Base-by-base conservation (phyloP, 805 yeast species). In the Teunomyces pallodes region DNA sequence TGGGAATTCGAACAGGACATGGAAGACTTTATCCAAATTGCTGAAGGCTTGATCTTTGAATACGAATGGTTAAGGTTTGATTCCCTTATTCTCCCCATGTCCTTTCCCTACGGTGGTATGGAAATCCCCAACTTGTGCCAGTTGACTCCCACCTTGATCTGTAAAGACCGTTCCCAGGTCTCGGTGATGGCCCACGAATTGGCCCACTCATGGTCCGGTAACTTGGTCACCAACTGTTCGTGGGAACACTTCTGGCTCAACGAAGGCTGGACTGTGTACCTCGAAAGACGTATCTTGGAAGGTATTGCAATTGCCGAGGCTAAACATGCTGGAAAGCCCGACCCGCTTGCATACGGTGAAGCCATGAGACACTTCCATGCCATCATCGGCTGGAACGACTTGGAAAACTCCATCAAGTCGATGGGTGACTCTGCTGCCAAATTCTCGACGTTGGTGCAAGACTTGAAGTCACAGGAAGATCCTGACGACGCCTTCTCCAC, bases 401-500 rank as follows among this genome's bases (percentile, higher is more conserved):
- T 67, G 42, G 59, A 55, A 20, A 64, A 64, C 42, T 46, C 64
- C 40, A 54, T 61, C 35, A 54, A 58, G 26, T 39, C 55, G 13
- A 55, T 66, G 52, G 57, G 86, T 28, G 74, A 74, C 12, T 57
- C 69, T 12, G 77, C 79, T 9, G 57, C 57, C 30, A 69, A 82
- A 62, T 84, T 79, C 70, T 72, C 86, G 29, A 75, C 80, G 42
- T 76, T 90, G 56, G 83, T 88, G 17, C 91, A 87, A 59, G 76
- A 87, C 63, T 76, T 90, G 58, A 77, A 84, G 59, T 83, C 80
- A 58, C 76, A 81, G 41, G 70, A 79, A 27, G 62, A 62, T 42
- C 70, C 70, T 12, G 70, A 65, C 46, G 67, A 61, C 46, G 56
- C 66, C 9, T 67, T 63, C 54, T 67, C 72, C 9, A 55, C 56